Evolutionary conservation across 441 rosid genomes (phyloP), one percentile per base, ranked within the genome.

Genomic region (Lepidium campestre): DNA sequence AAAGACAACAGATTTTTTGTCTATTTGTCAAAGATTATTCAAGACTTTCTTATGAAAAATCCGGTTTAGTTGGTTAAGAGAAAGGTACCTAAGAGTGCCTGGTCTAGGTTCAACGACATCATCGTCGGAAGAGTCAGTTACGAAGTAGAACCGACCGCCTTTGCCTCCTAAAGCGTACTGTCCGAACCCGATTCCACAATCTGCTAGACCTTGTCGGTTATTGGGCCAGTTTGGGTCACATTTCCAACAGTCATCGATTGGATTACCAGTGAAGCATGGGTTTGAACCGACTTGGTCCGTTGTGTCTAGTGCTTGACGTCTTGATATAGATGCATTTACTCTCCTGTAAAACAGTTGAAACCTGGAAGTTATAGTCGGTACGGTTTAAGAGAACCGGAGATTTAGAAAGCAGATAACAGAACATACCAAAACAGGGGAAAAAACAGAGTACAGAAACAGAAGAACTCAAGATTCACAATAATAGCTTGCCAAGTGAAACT

Each of bases 191-290:
- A 93, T 90, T 1, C 78, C 91, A 40, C 98, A 93, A 55, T 93
- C 96, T 9, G 97, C 98, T 18, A 93, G 81, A 6, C 80, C 65
- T 71, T 90, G 96, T 46, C 96, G 89, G 79, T 90, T 81, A 81
- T 79, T 83, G 59, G 97, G 75, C 96, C 98, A 92, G 71, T 87
- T 81, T 6, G 98, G 98, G 88, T 89, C 90, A 29, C 93, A 92
- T 75, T 88, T 90, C 98, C 96, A 92, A 78, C 98, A 92, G 73
- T 92, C 98, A 57, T 92, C 98, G 5, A 92, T 85, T 23, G 98
- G 97, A 73, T 92, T 92, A 4, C 98, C 98, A 0, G 91, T 93
- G 3, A 75, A 54, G 83, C 97, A 88, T 1, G 76, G 29, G 61
- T 76, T 45, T 14, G 78, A 74, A 69, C 74, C 73, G 59, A 77